Conservation (phyloP, 495 filamentous ascomycete genomes). For the Chaetomium cochliodes region DNA sequence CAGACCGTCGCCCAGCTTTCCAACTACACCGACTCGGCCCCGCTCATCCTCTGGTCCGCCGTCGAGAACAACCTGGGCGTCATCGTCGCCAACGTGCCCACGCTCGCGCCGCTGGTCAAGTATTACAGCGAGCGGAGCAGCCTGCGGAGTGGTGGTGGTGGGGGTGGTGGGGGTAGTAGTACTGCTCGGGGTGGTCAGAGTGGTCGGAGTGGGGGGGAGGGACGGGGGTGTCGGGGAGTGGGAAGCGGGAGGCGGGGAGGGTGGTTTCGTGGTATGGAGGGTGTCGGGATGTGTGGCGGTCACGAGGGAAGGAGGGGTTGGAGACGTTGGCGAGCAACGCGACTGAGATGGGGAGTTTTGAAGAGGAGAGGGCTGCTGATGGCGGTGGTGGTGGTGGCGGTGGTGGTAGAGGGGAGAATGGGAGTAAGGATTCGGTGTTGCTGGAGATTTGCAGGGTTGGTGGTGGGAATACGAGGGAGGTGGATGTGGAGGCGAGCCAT, state of each 20-base stretch:
- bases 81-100: conserved; percentile 50
- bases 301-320: conserved; percentile 21
- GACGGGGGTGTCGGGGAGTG: background rate
- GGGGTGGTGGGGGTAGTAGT: conserved; percentile 28
- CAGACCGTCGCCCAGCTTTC: conserved; percentile 46
- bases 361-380: conserved; percentile 4
- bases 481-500: background rate
- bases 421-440: conserved; percentile 30
- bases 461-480: background rate
- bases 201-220: background rate
- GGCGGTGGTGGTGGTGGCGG: background rate
- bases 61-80: conserved; percentile 54
- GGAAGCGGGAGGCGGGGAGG: background rate
- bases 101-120: conserved; percentile 52
- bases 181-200: background rate
- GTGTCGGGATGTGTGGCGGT: no score
- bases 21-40: conserved; percentile 47
- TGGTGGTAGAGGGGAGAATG: conserved; percentile 7
- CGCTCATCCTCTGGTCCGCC: conserved; percentile 52
- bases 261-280: conserved; percentile 8
- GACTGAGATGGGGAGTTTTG: conserved; percentile 26
- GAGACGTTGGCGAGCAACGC: conserved; percentile 24
- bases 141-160: conserved; percentile 7
- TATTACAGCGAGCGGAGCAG: conserved; percentile 38
- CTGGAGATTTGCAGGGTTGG: conserved; percentile 6